Base-by-base conservation (phyloP, 2,329 filamentous ascomycete species). In the Cryphonectria naterciae region DNA sequence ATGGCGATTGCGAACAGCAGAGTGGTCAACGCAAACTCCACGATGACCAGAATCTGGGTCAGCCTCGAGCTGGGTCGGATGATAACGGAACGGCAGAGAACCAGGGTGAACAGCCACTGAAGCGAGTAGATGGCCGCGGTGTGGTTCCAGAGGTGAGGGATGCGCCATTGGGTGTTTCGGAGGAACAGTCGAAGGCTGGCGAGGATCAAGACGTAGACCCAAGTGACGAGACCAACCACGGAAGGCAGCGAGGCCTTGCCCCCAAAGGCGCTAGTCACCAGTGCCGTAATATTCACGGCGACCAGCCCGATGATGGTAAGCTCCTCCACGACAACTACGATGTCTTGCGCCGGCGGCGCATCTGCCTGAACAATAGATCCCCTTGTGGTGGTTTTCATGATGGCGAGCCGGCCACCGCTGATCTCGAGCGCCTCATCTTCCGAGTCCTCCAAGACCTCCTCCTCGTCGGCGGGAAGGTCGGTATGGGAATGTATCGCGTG, bases 81-180 rank as follows among this genome's bases (percentile, higher is more conserved):
- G 71, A 98, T 82, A 67, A 89, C 91, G 2, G 95, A 97, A 70
- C 96, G 93, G 83, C 98, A 96, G 7, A 95, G 81, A 75, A 94
- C 84, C 35, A 95, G 74, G 11, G 87, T 86, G 77, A 95, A 91
- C 6, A 96, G 77, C 94, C 95, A 99, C 79, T 95, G 91, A 68
- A 90, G 84, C 68, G 88, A 87, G 80, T 99, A 99, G 68, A 99
- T 89, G 73, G 87, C 83, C 28, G 94, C 92, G 0, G 96, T 98
- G 81, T 99, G 96, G 78, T 95, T 95, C 96, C 96, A 99, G 11
- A 98, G 83, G 71, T 88, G 86, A 11, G 92, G 91, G 19, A 96
- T 79, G 80, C 80, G 87, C 87, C 83, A 93, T 85, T 85, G 89
- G 77, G 82, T 89, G 81, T 83, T 89, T 80, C 80, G 91, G 81